Conservation (phyloP, 768 basidiomycete species). For the Tricholoma hemisulphureum region DNA sequence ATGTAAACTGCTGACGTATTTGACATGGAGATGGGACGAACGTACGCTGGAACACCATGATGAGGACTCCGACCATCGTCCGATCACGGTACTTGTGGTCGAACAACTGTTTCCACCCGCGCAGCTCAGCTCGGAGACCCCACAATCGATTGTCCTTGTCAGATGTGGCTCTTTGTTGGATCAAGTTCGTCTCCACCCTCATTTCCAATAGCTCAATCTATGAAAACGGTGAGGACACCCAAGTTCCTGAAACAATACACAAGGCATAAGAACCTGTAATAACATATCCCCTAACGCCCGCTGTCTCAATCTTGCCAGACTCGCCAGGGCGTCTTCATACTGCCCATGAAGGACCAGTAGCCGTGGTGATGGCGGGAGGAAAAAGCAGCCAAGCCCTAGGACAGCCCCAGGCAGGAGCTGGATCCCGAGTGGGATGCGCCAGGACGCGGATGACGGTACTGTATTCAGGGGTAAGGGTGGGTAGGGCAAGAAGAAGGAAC, state of each 20-base stretch:
- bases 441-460: constrained; percentile 67
- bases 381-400: constrained; percentile 58
- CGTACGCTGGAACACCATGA: constrained; percentile 85
- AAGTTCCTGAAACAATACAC: background rate
- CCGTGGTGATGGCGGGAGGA: constrained; percentile 63
- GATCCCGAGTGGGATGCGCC: constrained; percentile 74
- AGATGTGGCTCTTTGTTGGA: constrained; percentile 35
- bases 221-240: background rate
- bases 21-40: constrained; percentile 3
- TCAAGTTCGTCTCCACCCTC: constrained; percentile 60
- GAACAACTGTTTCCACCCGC: constrained; percentile 59
- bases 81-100: constrained; percentile 51
- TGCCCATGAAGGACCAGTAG: constrained; percentile 55
- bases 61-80: constrained; percentile 66
- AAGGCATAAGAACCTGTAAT: background rate
- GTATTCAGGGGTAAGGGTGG: background rate
- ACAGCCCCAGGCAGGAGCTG: constrained; percentile 70
- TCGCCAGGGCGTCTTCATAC: constrained; percentile 54
- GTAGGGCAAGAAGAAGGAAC: background rate
- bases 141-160: constrained; percentile 5
- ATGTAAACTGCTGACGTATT: background rate
- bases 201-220: constrained; percentile 78
- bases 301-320: constrained; percentile 56
- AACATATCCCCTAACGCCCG: constrained; percentile 43
- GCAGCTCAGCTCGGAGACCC: constrained; percentile 33